Percentiles rank a stretch among this genome's conserved stretches.
Conservation (phyloP, 179 eudicot species). For the Beta corolliflora region DNA sequence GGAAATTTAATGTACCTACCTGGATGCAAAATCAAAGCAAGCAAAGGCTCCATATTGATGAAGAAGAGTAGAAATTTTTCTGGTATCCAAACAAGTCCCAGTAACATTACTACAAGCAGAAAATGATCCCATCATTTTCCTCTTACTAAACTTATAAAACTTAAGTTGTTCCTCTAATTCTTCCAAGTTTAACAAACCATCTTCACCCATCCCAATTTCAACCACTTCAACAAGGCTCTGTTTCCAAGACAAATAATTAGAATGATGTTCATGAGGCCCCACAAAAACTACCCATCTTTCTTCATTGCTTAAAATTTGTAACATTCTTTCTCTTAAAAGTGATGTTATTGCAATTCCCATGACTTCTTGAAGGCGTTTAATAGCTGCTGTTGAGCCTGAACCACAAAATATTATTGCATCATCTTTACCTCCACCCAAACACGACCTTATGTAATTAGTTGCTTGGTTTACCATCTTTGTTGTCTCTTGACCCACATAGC, state of each 20-base stretch:
- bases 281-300: conserved; percentile 77
- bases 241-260: conserved; percentile 71
- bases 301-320: conserved; percentile 30
- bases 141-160: conserved; percentile 25
- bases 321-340: conserved; percentile 38
- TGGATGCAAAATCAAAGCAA: conserved; percentile 79
- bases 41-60: conserved; percentile 63
- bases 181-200: conserved; percentile 50
- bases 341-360: conserved; percentile 62
- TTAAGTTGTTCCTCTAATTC: conserved; percentile 36
- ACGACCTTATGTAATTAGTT: conserved; percentile 46
- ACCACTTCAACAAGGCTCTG: conserved; percentile 67
- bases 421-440: conserved; percentile 55
- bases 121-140: conserved; percentile 70
- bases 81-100: conserved; percentile 53
- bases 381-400: conserved; percentile 68
- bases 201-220: conserved; percentile 50
- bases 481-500: conserved; percentile 56
- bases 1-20: conserved; percentile 28
- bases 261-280: conserved; percentile 80
- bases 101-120: conserved; percentile 83
- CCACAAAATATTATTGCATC: conserved; percentile 65
- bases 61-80: conserved; percentile 49
- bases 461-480: conserved; percentile 52
- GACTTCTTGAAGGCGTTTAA: conserved; percentile 69